phyloP scores from a whole-genome alignment of 2,329 filamentous ascomycete species.

The Beauveria varroae region DNA sequence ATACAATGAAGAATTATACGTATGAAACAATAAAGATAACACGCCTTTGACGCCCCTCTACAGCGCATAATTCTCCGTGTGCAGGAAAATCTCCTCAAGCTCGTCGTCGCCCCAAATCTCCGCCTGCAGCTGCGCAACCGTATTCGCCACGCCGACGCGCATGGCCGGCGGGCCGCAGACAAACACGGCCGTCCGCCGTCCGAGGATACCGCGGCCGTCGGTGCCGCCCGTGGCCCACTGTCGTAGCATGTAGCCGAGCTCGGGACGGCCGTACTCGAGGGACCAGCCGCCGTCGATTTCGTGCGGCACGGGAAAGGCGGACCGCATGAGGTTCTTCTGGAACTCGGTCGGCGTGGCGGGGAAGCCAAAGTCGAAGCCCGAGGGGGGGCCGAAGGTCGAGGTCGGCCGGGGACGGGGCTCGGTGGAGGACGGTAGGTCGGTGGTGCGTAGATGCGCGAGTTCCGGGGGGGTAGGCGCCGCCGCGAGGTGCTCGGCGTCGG shows the following conservation, averaged over 20 bases:
- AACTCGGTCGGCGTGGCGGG: constrained; percentile 78
- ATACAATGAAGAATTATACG: too few relatives aligned
- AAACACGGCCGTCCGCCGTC: constrained; percentile 77
- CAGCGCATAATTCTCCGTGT: constrained; percentile 91
- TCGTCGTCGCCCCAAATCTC: constrained; percentile 73
- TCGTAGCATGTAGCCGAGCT: constrained; percentile 78
- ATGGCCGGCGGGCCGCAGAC: constrained; percentile 86
- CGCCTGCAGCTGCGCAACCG: constrained; percentile 73
- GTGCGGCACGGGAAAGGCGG: constrained; percentile 68
- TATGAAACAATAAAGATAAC: too few relatives aligned
- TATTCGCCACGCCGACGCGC: constrained; percentile 80
- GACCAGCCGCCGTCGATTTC: constrained; percentile 75
- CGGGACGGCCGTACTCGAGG: constrained; percentile 85
- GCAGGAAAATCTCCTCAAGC: constrained; percentile 85
- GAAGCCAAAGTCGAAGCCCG: constrained; percentile 73
- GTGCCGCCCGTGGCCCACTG: constrained; percentile 68
- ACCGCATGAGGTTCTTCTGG: constrained; percentile 84
- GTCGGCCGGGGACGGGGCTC: constrained; percentile 33
- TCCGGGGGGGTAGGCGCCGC: constrained; percentile 37
- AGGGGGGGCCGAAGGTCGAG: constrained; percentile 51
- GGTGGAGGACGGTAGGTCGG: constrained; percentile 25
- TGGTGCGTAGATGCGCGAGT: constrained; percentile 48
- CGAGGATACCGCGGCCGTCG: constrained; percentile 62
- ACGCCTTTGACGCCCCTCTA: constrained; percentile 30
- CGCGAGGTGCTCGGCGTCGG: constrained; percentile 13